Conservation (phyloP, 306 rosid species). For the Trifolium subterraneum region DNA sequence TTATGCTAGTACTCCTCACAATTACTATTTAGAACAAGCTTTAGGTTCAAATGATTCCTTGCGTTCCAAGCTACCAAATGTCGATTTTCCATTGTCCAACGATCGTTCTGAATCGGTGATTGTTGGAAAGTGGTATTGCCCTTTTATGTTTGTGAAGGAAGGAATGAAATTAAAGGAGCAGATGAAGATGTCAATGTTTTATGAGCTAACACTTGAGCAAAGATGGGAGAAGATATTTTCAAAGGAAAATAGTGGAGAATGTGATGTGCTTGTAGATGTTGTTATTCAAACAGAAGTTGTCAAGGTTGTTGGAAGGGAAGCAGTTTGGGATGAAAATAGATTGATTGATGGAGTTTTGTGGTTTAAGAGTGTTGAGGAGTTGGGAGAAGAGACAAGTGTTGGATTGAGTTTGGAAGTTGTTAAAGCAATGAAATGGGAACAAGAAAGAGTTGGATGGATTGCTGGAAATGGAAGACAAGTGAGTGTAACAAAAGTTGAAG, state of each 20-base stretch:
- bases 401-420: conserved; percentile 48
- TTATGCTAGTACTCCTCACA: conserved; percentile 15
- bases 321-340: conserved; percentile 27
- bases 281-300: conserved; percentile 43
- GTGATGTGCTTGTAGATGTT: conserved; percentile 50
- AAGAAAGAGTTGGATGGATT: conserved; percentile 34
- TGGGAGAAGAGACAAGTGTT: conserved; percentile 38
- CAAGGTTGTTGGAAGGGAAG: conserved; percentile 41
- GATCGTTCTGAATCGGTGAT: conserved; percentile 31
- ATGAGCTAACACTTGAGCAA: conserved; percentile 57
- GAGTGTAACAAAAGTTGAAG: conserved; percentile 13
- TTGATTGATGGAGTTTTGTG: conserved; percentile 21
- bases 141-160: conserved; percentile 63
- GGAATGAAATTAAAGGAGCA: conserved; percentile 41
- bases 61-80: conserved; percentile 45
- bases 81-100: conserved; percentile 33
- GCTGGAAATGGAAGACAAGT: conserved; percentile 2
- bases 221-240: conserved; percentile 58
- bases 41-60: conserved; percentile 48
- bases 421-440: conserved; percentile 37
- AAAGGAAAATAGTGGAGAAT: neutral
- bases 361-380: conserved; percentile 52
- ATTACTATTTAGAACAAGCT: conserved; percentile 50
- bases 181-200: conserved; percentile 46
- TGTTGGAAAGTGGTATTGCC: conserved; percentile 66